phyloP scores from a whole-genome alignment of 2,329 filamentous ascomycete genomes.

The Fonsecaea multimorphosa region DNA sequence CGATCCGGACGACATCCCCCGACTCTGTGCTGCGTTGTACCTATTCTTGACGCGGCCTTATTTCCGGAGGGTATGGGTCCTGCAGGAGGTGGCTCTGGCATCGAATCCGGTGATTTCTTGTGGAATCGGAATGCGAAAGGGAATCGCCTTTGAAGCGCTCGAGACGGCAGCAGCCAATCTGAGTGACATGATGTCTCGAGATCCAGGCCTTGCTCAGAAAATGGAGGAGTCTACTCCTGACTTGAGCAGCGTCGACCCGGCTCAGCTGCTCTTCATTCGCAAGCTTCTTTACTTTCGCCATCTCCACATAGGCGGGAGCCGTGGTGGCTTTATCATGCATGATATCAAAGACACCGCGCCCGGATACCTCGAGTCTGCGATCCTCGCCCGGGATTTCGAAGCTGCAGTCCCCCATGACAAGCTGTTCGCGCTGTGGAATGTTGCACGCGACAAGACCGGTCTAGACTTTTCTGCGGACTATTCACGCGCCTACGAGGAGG shows the following conservation, averaged over 20 bases:
- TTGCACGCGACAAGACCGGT: slow-evolving; percentile 12
- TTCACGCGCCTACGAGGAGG: slow-evolving; percentile 6
- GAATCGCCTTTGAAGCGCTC: slow-evolving; percentile 5
- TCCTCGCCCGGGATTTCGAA: slow-evolving; percentile 17
- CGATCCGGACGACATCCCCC: slow-evolving; percentile 15
- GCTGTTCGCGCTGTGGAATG: slow-evolving; percentile 19
- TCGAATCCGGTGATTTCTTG: slow-evolving; percentile 29
- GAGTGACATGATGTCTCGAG: slow-evolving; percentile 11
- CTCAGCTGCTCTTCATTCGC: slow-evolving; percentile 11
- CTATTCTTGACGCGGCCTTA: slow-evolving; percentile 33
- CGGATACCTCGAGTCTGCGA: slow-evolving; percentile 16
- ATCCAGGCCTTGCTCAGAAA: background rate
- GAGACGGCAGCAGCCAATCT: slow-evolving; percentile 15
- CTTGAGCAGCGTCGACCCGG: background rate
- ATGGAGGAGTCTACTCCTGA: slow-evolving; percentile 8
- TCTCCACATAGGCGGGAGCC: slow-evolving; percentile 6
- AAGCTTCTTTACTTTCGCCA: slow-evolving; percentile 21
- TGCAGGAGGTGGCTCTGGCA: slow-evolving; percentile 36
- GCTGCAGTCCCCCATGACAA: slow-evolving; percentile 18
- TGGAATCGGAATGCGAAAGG: slow-evolving; percentile 20
- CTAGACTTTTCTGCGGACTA: slow-evolving; percentile 11
- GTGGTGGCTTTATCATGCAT: background rate
- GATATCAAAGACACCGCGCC: slow-evolving; percentile 10
- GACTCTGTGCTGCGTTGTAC: slow-evolving; percentile 20
- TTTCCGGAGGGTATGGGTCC: slow-evolving; percentile 35